A percentile compares a stretch with the other conserved stretches of the same genome.
phyloP scores from a whole-genome alignment of 2,329 filamentous ascomycete genomes.

The Iodosphaeria phyllophila region DNA sequence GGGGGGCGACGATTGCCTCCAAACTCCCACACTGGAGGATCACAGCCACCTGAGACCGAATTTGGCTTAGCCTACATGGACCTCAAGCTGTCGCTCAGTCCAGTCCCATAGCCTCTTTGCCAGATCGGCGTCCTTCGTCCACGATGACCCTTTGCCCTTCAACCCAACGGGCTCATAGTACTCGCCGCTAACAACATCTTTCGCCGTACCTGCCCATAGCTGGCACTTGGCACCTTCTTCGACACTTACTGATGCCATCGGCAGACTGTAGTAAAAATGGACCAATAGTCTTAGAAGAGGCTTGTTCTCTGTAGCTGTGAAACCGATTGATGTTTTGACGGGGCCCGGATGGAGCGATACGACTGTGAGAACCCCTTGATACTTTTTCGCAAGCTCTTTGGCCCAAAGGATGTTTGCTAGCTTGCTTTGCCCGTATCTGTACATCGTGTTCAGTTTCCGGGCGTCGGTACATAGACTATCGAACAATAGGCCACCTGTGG shows the following conservation, averaged over 20 bases:
- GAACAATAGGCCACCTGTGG: slow-evolving; percentile 3
- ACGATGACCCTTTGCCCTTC: slow-evolving; percentile 5
- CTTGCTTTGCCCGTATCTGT: slow-evolving; percentile 6
- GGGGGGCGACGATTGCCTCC: too few relatives aligned
- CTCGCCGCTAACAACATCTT: slow-evolving; percentile 10
- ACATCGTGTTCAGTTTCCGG: slow-evolving; percentile 1
- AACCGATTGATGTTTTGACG: slow-evolving; percentile 1
- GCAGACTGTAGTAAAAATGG: neutral
- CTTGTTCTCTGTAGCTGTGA: neutral
- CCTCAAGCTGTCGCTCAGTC: slow-evolving; percentile 15
- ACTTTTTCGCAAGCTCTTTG: slow-evolving; percentile 4
- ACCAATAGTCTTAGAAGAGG: too few relatives aligned
- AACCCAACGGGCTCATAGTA: slow-evolving; percentile 19
- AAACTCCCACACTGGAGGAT: too few relatives aligned
- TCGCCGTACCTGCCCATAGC: slow-evolving; percentile 17
- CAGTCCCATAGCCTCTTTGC: slow-evolving; percentile 14
- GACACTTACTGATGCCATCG: slow-evolving; percentile 6
- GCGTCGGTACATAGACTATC: slow-evolving; percentile 2
- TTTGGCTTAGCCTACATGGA: too few relatives aligned
- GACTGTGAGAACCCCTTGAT: slow-evolving; percentile 3
- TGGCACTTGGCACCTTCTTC: slow-evolving; percentile 19
- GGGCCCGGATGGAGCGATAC: slow-evolving; percentile 3
- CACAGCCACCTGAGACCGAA: too few relatives aligned
- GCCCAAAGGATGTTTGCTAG: slow-evolving; percentile 5
- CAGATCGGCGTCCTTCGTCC: slow-evolving; percentile 8